A percentile compares a stretch with the other conserved stretches of the same genome.
phyloP scores from a whole-genome alignment of 2,329 filamentous ascomycete genomes.

The Alternaria panax region DNA sequence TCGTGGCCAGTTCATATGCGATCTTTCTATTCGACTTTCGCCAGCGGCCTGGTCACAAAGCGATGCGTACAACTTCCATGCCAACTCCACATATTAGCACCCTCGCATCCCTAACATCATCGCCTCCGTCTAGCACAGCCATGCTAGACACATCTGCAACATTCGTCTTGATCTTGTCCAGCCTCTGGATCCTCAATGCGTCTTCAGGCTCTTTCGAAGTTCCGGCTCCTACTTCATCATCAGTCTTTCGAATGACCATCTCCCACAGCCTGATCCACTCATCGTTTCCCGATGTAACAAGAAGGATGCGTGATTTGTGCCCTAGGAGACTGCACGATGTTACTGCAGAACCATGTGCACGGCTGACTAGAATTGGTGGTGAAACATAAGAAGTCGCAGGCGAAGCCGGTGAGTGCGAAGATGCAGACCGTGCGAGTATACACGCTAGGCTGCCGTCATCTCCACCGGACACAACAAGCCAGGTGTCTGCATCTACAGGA shows the following conservation, averaged over 20 bases:
- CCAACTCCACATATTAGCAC: conserved; percentile 46
- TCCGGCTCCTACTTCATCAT: neutral
- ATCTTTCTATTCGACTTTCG: neutral
- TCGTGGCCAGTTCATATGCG: neutral
- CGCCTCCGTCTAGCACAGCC: conserved; percentile 46
- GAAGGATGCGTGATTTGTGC: conserved; percentile 17
- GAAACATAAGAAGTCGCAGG: conserved; percentile 23
- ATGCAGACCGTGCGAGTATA: conserved; percentile 28
- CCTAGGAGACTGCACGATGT: conserved; percentile 61
- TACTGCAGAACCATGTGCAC: conserved; percentile 75
- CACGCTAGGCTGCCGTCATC: conserved; percentile 83
- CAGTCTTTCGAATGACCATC: conserved; percentile 25
- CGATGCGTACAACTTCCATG: conserved; percentile 42
- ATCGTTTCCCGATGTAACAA: conserved; percentile 55
- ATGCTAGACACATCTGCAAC: conserved; percentile 65
- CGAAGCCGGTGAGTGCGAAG: conserved; percentile 12
- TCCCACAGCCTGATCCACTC: conserved; percentile 59
- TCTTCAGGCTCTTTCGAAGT: conserved; percentile 4
- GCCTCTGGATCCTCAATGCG: conserved; percentile 40
- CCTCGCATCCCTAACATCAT: conserved; percentile 10
- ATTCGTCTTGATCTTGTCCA: conserved; percentile 51
- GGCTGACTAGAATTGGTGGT: conserved; percentile 55
- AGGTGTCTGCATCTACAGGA: conserved; percentile 39
- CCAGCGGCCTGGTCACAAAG: neutral
- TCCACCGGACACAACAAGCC: conserved; percentile 75